phyloP scores from a whole-genome alignment of 148 eudicot genomes.

The Camellia granthamiana region DNA sequence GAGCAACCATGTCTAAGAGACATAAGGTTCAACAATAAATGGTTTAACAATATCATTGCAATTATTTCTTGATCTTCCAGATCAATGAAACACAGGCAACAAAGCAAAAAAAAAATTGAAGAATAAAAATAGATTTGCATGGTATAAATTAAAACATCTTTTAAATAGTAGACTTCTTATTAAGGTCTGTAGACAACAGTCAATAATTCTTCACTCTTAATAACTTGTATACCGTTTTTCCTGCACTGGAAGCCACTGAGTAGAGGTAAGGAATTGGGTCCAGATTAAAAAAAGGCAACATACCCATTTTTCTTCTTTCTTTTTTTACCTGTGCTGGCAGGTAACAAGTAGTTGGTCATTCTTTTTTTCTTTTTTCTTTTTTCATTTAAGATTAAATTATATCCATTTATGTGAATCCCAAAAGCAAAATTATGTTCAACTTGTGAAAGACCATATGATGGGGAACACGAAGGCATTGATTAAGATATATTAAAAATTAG shows the following conservation, averaged over 20 bases:
- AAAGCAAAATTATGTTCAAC: too few relatives aligned
- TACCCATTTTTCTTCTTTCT: too few relatives aligned
- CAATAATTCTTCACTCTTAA: background rate
- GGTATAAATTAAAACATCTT: background rate
- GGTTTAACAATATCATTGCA: background rate
- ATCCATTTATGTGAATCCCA: too few relatives aligned
- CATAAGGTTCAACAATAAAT: background rate
- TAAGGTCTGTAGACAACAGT: background rate
- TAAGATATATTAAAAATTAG: too few relatives aligned
- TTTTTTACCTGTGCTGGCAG: too few relatives aligned
- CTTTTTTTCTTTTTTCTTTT: too few relatives aligned
- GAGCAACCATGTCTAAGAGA: background rate
- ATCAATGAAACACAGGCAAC: background rate
- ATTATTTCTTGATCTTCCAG: background rate
- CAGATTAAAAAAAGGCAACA: too few relatives aligned
- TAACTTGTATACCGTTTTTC: background rate
- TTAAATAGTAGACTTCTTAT: background rate
- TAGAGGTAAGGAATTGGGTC: background rate
- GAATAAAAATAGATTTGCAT: background rate
- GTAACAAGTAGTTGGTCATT: too few relatives aligned
- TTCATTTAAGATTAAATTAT: too few relatives aligned
- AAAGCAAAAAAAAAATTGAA: background rate
- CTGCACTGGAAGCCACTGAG: background rate
- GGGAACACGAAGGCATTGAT: too few relatives aligned
- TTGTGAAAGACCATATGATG: too few relatives aligned